These are phyloP conservation scores for Hymenoscyphus infarciens DNA, from an alignment of 2,329 filamentous ascomycete species.

Conservation along the genomic window DNA sequence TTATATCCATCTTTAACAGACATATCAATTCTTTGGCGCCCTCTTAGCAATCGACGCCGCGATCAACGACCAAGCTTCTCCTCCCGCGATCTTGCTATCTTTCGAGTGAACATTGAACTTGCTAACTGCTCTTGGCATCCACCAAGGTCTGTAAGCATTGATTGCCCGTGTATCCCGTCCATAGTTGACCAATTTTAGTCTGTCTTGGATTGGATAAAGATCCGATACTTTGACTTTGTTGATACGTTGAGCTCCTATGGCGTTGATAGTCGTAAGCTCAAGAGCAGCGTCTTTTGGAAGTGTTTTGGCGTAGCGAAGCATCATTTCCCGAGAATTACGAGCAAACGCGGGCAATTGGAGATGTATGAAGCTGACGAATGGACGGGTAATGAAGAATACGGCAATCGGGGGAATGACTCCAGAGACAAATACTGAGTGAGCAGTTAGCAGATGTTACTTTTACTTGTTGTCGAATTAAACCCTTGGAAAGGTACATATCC, in stretches of 20 bases:
- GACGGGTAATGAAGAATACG: conserved; percentile 60
- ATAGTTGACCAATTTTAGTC: conserved; percentile 35
- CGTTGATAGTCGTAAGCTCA: conserved; percentile 40
- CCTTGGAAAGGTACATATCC: not conserved
- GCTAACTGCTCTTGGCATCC: conserved; percentile 27
- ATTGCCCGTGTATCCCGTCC: conserved; percentile 26
- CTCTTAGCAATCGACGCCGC: conserved; percentile 22
- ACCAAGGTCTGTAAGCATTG: conserved; percentile 31
- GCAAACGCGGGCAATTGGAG: conserved; percentile 65
- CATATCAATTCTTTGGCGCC: not conserved
- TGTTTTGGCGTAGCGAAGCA: conserved; percentile 49
- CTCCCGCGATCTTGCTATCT: conserved; percentile 22
- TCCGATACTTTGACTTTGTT: conserved; percentile 28
- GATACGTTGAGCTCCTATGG: conserved; percentile 38
- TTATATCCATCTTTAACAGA: too few species aligned
- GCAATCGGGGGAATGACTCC: conserved; percentile 63
- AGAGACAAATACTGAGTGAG: conserved; percentile 47
- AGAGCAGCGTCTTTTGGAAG: conserved; percentile 42
- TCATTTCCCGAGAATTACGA: conserved; percentile 53
- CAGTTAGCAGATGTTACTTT: conserved; percentile 9
- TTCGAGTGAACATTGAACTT: conserved; percentile 32
- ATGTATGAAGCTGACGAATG: conserved; percentile 71
- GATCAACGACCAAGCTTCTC: conserved; percentile 33
- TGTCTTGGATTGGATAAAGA: conserved; percentile 25
- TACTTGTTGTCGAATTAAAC: not conserved